Evolutionary conservation across 306 rosid genomes (phyloP).

Genomic region (Potentilla sterilis): DNA sequence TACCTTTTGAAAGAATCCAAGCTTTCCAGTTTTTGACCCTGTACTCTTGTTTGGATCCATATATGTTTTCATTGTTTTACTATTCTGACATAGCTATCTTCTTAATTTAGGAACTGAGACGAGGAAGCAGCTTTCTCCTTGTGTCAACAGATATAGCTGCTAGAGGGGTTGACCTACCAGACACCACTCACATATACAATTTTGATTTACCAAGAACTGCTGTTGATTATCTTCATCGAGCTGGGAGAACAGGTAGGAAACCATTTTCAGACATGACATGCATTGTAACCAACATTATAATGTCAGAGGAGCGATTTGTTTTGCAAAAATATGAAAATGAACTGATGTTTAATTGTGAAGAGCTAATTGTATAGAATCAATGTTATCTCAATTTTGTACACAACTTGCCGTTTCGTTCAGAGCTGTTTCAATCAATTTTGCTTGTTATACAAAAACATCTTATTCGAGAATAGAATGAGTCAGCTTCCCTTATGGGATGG

Average conservation of each 20-base stretch:
- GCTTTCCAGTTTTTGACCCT: background rate
- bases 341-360: conserved; percentile 64
- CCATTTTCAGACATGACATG: conserved; percentile 75
- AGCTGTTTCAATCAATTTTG: background rate
- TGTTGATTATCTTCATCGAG: conserved; percentile 87
- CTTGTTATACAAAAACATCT: too few relatives aligned
- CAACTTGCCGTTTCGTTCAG: background rate
- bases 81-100: conserved; percentile 15
- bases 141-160: conserved; percentile 89
- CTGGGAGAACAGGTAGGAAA: conserved; percentile 89
- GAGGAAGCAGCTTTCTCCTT: conserved; percentile 78
- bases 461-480: background rate
- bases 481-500: background rate
- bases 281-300: conserved; percentile 64
- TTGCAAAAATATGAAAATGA: conserved; percentile 83
- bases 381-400: conserved; percentile 9
- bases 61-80: background rate
- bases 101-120: conserved; percentile 61
- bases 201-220: conserved; percentile 78
- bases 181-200: conserved; percentile 90
- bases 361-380: conserved; percentile 39
- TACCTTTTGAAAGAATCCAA: background rate
- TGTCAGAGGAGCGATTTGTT: conserved; percentile 75
- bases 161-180: conserved; percentile 88
- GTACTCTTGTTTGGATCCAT: background rate